Evolutionary conservation across 306 rosid species (phyloP), one percentile per base, ranked within the genome.

Genomic region (Datisca glomerata): DNA sequence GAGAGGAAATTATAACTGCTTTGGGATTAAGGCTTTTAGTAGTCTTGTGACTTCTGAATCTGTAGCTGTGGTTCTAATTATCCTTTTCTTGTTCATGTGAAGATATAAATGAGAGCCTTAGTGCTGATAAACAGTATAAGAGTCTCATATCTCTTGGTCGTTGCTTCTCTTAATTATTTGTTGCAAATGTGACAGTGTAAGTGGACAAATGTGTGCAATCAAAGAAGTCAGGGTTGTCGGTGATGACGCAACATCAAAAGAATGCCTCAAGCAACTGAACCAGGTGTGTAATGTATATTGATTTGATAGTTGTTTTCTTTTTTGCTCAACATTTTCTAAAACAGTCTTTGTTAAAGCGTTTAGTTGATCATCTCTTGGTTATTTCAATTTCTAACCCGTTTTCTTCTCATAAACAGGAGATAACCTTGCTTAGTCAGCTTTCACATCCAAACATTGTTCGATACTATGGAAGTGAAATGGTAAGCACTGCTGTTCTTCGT

Each of bases 151-250:
- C n/a, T n/a, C n/a, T n/a, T n/a, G n/a, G n/a, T n/a, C n/a, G n/a
- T n/a, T n/a, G n/a, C 45, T 15, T 45, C 57, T 57, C 75, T 69
- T 49, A 78, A 55, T 44, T 57, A 36, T 71, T 40, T 23, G 21
- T 68, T 60, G 44, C 46, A 51, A 68, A 49, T 52, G 42, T 57
- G 61, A 57, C 68, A 89, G 98, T 64, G 84, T 78, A 70, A 85
- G 81, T 24, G 98, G 98, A 51, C 98, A 89, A 67, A 84, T 89
- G 94, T 89, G 98, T 68, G 98, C 98, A 39, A 84, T 89, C 46
- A 89, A 89, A 61, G 98, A 89, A 74, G 95, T 89, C 55, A 74
- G 68, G 74, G 67, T 75, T 75, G 73, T 76, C 35, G 62, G 71
- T 20, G 98, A 89, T 41, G 98, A 89, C 67, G 79, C 62, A 39